Conservation (phyloP, 805 yeast genomes). For the Metschnikowia colocasiae region DNA sequence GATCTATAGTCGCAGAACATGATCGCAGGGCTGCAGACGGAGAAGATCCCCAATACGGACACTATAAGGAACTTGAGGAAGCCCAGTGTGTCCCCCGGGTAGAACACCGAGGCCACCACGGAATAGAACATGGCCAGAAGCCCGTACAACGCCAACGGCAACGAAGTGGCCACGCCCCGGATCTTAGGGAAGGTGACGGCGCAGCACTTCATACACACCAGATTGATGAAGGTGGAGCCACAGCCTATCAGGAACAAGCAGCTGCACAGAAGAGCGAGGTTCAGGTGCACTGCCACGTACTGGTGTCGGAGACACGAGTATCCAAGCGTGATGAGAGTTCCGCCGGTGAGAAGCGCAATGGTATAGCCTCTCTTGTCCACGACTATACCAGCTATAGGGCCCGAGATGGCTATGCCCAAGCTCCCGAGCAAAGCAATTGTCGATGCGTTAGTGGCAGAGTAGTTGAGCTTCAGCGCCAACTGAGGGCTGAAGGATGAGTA, state of each 20-base stretch:
- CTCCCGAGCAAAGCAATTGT: conserved; percentile 65
- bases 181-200: conserved; percentile 64
- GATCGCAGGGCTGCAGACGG: conserved; percentile 47
- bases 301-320: conserved; percentile 54
- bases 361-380: conserved; percentile 64
- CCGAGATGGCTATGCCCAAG: conserved; percentile 58
- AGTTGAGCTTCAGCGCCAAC: conserved; percentile 52
- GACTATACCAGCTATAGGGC: conserved; percentile 64
- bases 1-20: conserved; percentile 32
- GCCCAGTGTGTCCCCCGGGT: conserved; percentile 54
- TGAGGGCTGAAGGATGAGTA: conserved; percentile 80
- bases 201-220: conserved; percentile 68
- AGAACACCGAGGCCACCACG: conserved; percentile 47
- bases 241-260: conserved; percentile 57
- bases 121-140: conserved; percentile 69
- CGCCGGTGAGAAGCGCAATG: conserved; percentile 49
- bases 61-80: conserved; percentile 47
- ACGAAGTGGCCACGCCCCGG: conserved; percentile 71
- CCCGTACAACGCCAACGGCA: conserved; percentile 74
- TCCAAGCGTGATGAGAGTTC: conserved; percentile 46
- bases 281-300: conserved; percentile 38
- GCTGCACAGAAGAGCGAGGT: conserved; percentile 40
- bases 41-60: conserved; percentile 39
- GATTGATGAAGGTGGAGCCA: conserved; percentile 65
- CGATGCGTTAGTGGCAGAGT: conserved; percentile 62